Evolutionary conservation across 176 grass and related monocot species (phyloP).

Genomic region (maize (Zea mays)): DNA sequence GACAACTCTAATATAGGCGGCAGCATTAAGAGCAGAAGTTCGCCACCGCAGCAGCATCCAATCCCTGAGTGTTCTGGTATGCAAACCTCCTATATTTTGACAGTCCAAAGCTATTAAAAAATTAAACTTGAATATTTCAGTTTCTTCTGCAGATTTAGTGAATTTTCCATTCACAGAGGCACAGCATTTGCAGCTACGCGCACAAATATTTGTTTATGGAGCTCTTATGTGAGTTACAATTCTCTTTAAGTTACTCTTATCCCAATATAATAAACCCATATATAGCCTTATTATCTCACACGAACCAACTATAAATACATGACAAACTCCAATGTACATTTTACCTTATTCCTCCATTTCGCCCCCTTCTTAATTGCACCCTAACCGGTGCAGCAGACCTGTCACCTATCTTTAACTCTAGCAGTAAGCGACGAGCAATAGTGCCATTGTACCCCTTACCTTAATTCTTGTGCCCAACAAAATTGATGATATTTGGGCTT

Average conservation of each 20-base stretch:
- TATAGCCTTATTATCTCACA: not conserved
- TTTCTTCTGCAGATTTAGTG: slow-evolving; percentile 51
- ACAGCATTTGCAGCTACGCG: slow-evolving; percentile 87
- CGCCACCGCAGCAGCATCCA: slow-evolving; percentile 41
- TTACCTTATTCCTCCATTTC: not conserved
- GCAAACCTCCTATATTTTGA: slow-evolving; percentile 44
- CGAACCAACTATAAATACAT: not conserved
- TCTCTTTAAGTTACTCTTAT: slow-evolving; percentile 25
- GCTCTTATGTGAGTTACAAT: slow-evolving; percentile 84
- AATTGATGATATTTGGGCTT: not conserved
- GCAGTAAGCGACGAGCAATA: not conserved
- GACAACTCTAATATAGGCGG: slow-evolving; percentile 34
- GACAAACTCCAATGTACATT: not conserved
- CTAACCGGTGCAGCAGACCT: not conserved
- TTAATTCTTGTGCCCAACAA: not conserved
- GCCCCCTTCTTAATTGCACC: not conserved
- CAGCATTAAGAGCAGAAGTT: slow-evolving; percentile 40
- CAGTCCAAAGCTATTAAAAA: slow-evolving; percentile 41
- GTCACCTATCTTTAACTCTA: too few relatives aligned
- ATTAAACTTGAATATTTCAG: slow-evolving; percentile 53
- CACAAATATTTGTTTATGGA: slow-evolving; percentile 98
- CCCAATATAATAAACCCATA: not conserved
- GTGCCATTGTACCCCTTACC: not conserved
- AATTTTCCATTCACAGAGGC: slow-evolving; percentile 82
- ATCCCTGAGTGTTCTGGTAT: slow-evolving; percentile 44